Conservation (phyloP, 179 eudicot species). For the Beta corolliflora region DNA sequence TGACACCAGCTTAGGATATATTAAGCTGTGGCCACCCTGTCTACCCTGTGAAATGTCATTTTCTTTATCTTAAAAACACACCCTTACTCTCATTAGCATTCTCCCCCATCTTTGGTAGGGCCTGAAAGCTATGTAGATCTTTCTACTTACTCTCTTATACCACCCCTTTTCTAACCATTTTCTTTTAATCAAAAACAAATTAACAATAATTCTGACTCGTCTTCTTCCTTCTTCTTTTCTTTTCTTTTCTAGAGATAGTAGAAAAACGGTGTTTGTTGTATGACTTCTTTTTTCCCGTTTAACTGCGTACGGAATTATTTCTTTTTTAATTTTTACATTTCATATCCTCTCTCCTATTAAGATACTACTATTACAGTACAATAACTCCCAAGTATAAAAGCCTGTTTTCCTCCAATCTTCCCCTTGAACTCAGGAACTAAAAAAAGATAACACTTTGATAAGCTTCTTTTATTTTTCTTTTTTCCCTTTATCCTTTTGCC, state of each 20-base stretch:
- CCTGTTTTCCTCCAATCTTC: background rate
- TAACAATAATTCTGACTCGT: background rate
- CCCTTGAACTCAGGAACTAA: constrained; percentile 6
- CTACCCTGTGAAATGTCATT: constrained; percentile 51
- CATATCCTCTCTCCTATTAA: too few species aligned
- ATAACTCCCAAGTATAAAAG: constrained; percentile 28
- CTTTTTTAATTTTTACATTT: background rate
- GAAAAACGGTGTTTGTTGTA: background rate
- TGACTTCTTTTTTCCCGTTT: background rate
- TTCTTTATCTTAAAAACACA: constrained; percentile 44
- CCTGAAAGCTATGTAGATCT: constrained; percentile 56
- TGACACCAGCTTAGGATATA: constrained; percentile 21
- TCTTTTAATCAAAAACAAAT: background rate
- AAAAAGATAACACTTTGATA: background rate
- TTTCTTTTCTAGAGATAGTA: background rate
- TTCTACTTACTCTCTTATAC: constrained; percentile 33
- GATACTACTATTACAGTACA: constrained; percentile 7
- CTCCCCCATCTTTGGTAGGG: constrained; percentile 34
- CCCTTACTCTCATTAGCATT: constrained; percentile 23
- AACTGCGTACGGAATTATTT: background rate
- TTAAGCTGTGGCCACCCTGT: constrained; percentile 52
- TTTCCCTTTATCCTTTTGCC: constrained; percentile 13
- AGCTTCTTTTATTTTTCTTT: background rate
- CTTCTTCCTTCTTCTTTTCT: constrained; percentile 6
- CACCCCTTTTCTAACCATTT: background rate